Conservation (phyloP, 2,329 filamentous ascomycete species). For the Monilinia laxa region DNA sequence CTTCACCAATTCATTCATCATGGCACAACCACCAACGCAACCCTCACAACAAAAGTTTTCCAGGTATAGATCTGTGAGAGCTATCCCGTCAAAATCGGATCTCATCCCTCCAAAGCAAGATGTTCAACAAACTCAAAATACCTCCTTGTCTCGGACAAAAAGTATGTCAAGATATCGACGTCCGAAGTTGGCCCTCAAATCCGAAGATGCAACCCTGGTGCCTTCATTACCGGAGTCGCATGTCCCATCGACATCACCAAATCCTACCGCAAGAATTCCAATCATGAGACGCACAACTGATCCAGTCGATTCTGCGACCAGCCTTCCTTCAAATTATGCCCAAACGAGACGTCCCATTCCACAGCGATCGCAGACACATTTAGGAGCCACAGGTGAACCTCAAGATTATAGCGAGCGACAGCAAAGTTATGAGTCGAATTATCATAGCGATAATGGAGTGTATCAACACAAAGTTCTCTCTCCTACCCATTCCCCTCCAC, state of each 20-base stretch:
- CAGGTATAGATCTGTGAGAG: conserved; percentile 58
- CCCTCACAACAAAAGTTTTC: conserved; percentile 49
- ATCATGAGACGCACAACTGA: conserved; percentile 14
- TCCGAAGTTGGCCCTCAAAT: conserved; percentile 27
- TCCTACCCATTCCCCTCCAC: conserved; percentile 7
- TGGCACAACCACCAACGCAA: conserved; percentile 28
- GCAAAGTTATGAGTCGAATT: conserved; percentile 21
- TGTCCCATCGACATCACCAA: neutral
- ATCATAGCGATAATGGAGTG: conserved; percentile 26
- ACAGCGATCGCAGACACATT: conserved; percentile 21
- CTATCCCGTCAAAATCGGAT: conserved; percentile 38
- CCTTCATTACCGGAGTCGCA: conserved; percentile 26
- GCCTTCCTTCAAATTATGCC: conserved; percentile 18
- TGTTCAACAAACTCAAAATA: conserved; percentile 17
- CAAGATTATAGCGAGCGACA: conserved; percentile 29
- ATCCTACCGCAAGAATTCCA: neutral
- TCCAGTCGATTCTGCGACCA: conserved; percentile 4
- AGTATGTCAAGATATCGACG: conserved; percentile 45
- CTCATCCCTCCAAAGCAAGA: conserved; percentile 24
- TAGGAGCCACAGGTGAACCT: conserved; percentile 25
- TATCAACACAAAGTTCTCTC: conserved; percentile 19
- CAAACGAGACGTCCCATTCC: conserved; percentile 21
- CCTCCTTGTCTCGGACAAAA: conserved; percentile 31
- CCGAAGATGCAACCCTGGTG: conserved; percentile 20
- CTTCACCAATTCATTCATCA: conserved; percentile 18